Evolutionary conservation across 805 yeast genomes (phyloP).

Genomic region (Yamadazyma phyllophila): DNA sequence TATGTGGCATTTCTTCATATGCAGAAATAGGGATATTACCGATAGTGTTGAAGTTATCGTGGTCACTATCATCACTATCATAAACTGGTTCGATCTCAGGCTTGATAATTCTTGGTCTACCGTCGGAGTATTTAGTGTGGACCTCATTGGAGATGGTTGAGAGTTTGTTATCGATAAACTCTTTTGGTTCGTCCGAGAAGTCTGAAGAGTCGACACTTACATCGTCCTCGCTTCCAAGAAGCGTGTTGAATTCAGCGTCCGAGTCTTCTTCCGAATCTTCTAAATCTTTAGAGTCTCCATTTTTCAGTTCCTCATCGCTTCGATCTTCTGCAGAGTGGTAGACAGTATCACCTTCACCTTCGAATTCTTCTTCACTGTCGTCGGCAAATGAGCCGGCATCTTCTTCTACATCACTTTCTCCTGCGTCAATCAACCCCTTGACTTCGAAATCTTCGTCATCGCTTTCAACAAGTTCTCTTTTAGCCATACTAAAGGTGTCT

Average conservation of each 20-base stretch:
- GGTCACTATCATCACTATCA: constrained; percentile 91
- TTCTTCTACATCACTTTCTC: constrained; percentile 32
- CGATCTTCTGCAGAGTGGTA: constrained; percentile 20
- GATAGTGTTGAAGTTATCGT: constrained; percentile 76
- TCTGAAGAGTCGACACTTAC: constrained; percentile 41
- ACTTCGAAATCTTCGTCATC: constrained; percentile 32
- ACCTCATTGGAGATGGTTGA: constrained; percentile 34
- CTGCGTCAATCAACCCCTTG: constrained; percentile 40
- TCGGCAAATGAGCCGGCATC: constrained; percentile 21
- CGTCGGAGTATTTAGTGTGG: constrained; percentile 65
- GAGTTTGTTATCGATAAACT: constrained; percentile 48
- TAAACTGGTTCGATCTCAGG: constrained; percentile 95
- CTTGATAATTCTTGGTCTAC: constrained; percentile 68
- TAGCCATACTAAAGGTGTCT: constrained; percentile 6
- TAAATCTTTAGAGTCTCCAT: constrained; percentile 29
- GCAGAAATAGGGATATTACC: constrained; percentile 93
- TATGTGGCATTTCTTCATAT: constrained; percentile 95
- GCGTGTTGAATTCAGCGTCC: constrained; percentile 61
- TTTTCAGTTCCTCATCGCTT: constrained; percentile 21
- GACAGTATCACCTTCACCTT: constrained; percentile 15
- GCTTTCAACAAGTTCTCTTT: constrained; percentile 17
- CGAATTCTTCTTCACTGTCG: constrained; percentile 5
- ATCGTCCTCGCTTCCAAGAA: constrained; percentile 56
- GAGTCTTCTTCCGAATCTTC: constrained; percentile 35
- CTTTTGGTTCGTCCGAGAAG: constrained; percentile 53